Base-by-base conservation (phyloP, 345 rosid genomes). In the Firmiana major region DNA sequence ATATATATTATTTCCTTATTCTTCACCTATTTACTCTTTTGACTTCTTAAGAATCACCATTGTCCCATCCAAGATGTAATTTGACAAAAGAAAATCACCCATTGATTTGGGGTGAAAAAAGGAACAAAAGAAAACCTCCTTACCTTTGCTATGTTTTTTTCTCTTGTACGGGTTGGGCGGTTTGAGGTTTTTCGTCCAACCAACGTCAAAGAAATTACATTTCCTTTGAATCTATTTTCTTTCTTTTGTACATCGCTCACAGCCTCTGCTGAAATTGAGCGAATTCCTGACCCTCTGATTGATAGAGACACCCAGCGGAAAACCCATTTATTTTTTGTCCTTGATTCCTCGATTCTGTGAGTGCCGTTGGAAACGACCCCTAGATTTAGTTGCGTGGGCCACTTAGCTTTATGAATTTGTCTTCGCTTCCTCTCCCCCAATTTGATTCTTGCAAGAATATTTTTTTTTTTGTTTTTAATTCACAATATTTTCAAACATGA, bases 331-430 rank as follows among this genome's bases (percentile, higher is more conserved):
- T 1, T 45, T 45, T 45, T 45, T 45, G 3, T 45, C 34, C 3
- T 10, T 45, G 10, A 42, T 65, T 65, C 24, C 10, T 43, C 12
- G 72, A 67, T 67, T 22, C 34, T 22, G n/a, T 15, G 40, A 3
- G 57, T 68, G 73, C 40, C 40, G 40, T 68, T 68, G 73, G 55
- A 68, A 68, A 26, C 22, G 31, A 45, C 73, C 73, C 55, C 4
- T 24, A 13, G 57, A 22, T 46, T 68, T 68, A 22, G 73, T 68
- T 24, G 38, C 28, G 15, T 46, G 73, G 73, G 40, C 40, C 55
- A 46, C 73, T 38, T 6, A 43, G n/a, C 5, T 34, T 63, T 17
- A 5, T 15, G 3, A 31, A 34, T 28, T 63, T 19, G 2, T 22
- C 26, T 22, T 57, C 6, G 5, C 1, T n/a, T 9, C 11, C 6